Percentiles rank a stretch among this genome's conserved stretches.
Conservation (phyloP, 2,329 filamentous ascomycete genomes). For the Paecilomyces niveus region DNA sequence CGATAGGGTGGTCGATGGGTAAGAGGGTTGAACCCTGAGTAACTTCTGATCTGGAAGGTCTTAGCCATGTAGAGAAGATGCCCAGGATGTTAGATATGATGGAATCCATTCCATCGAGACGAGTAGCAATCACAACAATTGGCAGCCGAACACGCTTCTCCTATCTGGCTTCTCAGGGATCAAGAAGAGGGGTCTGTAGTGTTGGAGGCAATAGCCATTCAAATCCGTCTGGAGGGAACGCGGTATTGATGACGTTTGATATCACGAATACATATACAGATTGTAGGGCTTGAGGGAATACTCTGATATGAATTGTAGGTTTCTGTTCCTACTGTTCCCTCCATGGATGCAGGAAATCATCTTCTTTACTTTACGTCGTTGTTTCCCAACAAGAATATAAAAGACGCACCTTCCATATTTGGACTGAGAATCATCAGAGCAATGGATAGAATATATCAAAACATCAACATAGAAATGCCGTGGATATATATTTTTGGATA, state of each 20-base stretch:
- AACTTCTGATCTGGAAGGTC: not conserved
- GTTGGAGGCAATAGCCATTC: too few relatives aligned
- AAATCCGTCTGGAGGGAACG: too few relatives aligned
- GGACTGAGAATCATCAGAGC: not conserved
- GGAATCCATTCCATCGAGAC: not conserved
- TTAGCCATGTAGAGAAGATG: not conserved
- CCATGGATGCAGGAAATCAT: not conserved
- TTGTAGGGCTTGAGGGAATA: not conserved
- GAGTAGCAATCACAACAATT: not conserved
- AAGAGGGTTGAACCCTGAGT: not conserved
- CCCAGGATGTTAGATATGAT: not conserved
- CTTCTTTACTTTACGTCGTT: not conserved
- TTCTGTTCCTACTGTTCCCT: not conserved
- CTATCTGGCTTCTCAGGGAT: too few relatives aligned
- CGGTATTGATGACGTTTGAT: not conserved
- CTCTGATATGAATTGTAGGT: not conserved
- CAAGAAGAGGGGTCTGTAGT: too few relatives aligned
- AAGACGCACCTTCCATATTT: not conserved
- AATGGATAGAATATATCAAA: not conserved
- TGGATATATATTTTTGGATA: not conserved
- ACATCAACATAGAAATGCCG: not conserved
- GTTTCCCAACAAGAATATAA: not conserved
- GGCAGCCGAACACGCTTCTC: too few relatives aligned
- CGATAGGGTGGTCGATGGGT: conserved; percentile 15
- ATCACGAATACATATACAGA: not conserved